Conservation (phyloP, 1,284 basidiomycete species). For the Exobasidium rhododendri region DNA sequence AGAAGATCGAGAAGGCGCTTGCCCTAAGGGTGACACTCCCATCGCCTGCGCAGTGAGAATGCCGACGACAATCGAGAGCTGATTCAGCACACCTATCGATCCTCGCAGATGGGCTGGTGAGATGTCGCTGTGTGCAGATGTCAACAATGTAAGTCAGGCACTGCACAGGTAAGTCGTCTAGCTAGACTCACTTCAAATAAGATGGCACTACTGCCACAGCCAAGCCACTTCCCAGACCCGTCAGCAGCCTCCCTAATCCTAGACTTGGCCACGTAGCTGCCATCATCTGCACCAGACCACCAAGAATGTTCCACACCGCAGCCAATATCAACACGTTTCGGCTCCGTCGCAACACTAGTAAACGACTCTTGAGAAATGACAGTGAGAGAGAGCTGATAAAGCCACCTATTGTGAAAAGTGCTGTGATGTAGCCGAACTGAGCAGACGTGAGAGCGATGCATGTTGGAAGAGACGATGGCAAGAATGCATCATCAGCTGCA, state of each 20-base stretch:
- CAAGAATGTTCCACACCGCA: neutral
- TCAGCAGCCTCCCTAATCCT: constrained; percentile 58
- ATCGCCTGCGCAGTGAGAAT: constrained; percentile 55
- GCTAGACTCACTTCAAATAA: constrained; percentile 57
- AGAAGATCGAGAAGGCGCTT: constrained; percentile 5
- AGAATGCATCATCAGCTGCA: too few relatives aligned
- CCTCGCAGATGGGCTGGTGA: constrained; percentile 71
- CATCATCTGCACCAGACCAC: neutral
- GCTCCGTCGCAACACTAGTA: constrained; percentile 1
- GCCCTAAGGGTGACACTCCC: constrained; percentile 50
- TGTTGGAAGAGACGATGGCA: constrained; percentile 11
- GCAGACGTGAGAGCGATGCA: constrained; percentile 10
- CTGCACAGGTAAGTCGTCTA: constrained; percentile 23
- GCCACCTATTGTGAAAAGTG: constrained; percentile 83
- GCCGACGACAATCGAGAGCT: constrained; percentile 49
- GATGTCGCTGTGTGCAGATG: constrained; percentile 62
- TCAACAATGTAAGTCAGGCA: constrained; percentile 10
- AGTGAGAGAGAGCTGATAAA: constrained; percentile 71
- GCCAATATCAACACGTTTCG: neutral
- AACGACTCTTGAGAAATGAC: constrained; percentile 59
- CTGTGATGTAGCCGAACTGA: constrained; percentile 35
- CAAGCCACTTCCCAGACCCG: constrained; percentile 74
- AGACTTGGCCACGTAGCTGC: neutral
- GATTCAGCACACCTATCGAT: constrained; percentile 78
- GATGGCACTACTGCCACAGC: constrained; percentile 78